Base-by-base conservation (phyloP, 1,139 yeast species). In the Lodderomyces theae region DNA sequence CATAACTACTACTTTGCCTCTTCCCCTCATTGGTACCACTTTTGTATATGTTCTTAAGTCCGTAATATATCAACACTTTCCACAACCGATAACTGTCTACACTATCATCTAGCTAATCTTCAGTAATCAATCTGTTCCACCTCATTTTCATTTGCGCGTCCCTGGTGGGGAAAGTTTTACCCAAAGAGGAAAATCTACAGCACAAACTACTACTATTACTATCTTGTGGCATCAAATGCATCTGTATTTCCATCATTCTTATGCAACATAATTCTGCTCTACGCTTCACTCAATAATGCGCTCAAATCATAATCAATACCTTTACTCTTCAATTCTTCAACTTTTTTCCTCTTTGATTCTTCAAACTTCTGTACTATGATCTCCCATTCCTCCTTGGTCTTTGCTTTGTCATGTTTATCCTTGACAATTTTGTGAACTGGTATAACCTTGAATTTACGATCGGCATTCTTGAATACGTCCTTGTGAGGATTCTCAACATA, bases 361-460 rank as follows among this genome's bases (percentile, higher is more conserved):
- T 77, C 80, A 50, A 76, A 76, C 57, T 74, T 70, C 53, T 60
- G 54, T 34, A 53, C 52, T 37, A 69, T 55, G 49, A 71, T 72
- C 46, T 74, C 76, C 80, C 90, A 79, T 56, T 83, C 78, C 41
- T 78, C 79, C 47, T 63, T 58, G 13, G 77, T 57, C 56, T 79
- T 82, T 41, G 80, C 76, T 43, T 67, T 68, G 53, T 84, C 87
- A 51, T 78, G 72, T 49, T 74, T 72, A 34, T 67, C 64, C 51
- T 72, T 74, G 42, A 79, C 71, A 38, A 82, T 72, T 53, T 72
- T 75, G 41, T 66, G 64, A 82, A 85, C 77, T 35, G 87, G 87
- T 38, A 82, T 69, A n/a, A 74, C 71, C 56, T 72, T 79, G 64
- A 72, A 84, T 51, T 71, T 76, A 39, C 41, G 48, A 57, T 63